These are phyloP conservation scores for Suillus sp. DNA, from an alignment of 768 basidiomycete genomes.

Conservation along the genomic window DNA sequence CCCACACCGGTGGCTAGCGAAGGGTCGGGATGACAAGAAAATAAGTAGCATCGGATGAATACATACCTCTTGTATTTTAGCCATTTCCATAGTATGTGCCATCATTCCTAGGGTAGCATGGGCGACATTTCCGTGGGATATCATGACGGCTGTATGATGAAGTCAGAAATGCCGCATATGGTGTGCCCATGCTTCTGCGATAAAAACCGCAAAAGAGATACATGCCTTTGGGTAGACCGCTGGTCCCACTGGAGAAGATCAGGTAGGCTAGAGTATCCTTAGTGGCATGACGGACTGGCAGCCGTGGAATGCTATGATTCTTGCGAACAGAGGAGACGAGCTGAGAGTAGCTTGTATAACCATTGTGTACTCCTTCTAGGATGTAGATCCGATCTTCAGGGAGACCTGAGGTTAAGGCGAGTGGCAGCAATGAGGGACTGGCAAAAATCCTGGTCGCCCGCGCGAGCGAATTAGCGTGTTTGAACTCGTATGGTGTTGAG, in stretches of 20 bases:
- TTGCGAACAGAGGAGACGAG: not conserved
- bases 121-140: not conserved
- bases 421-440: not conserved
- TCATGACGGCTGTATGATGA: not conserved
- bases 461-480: not conserved
- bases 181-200: not conserved
- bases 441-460: not conserved
- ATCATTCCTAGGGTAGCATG: not conserved
- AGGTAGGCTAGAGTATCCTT: not conserved
- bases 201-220: not conserved
- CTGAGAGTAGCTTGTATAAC: not conserved
- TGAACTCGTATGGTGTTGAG: not conserved
- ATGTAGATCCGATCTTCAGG: not conserved
- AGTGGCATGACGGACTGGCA: not conserved
- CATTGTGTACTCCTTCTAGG: not conserved
- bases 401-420: not conserved
- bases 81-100: not conserved
- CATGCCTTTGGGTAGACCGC: not conserved
- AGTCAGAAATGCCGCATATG: not conserved
- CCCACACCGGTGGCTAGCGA: slow-evolving; percentile 36
- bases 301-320: not conserved
- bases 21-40: not conserved
- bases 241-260: not conserved
- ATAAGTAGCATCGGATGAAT: not conserved
- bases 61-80: not conserved